Base-by-base conservation (phyloP, 208 protist genomes). In the Trypanosoma caninum region DNA sequence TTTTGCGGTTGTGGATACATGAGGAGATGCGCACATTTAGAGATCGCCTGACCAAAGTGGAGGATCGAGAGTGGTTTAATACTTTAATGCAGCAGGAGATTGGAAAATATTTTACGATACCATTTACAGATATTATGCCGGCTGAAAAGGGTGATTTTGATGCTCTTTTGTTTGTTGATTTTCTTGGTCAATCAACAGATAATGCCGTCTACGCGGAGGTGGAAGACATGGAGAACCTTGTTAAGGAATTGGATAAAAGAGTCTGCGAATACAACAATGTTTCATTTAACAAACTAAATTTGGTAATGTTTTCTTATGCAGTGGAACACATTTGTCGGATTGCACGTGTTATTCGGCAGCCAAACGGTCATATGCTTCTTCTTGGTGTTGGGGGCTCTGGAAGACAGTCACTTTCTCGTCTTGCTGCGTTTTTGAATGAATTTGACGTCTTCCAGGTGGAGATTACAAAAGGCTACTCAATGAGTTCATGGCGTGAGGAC, bases 351-450 rank as follows among this genome's bases (percentile, higher is more conserved):
- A 89, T 99, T 59, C 69, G 97, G 25, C 98, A 98, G 62, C 96
- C 97, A 6, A 87, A 90, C 51, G 98, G 98, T 10, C 97, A 99
- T 69, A 89, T 93, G 23, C 76, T 99, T 52, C 82, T 99, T 16
- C 79, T 99, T 0, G 98, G 98, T 53, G 96, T 99, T 16, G 98
- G 97, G 45, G 98, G 98, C n/a, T 98, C 90, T 56, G 98, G 98
- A 16, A 78, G 97, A 8, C 97, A 99, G 78, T 97, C 90, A 7
- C 76, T 99, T 7, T 97, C 97, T 31, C 82, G 94, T 13, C 78
- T 99, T 16, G 97, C 98, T 0, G 91, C 97, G 4, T 94, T 93
- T 70, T 68, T 99, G 16, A 85, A 85, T 51, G 97, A 98, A n/a
- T 98, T 93, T 59, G 84, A 98, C 30, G 52, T 97, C 2, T 89